These are phyloP conservation scores for Starmerella tilneyi DNA, from an alignment of 805 yeast genomes.

Conservation along the genomic window DNA sequence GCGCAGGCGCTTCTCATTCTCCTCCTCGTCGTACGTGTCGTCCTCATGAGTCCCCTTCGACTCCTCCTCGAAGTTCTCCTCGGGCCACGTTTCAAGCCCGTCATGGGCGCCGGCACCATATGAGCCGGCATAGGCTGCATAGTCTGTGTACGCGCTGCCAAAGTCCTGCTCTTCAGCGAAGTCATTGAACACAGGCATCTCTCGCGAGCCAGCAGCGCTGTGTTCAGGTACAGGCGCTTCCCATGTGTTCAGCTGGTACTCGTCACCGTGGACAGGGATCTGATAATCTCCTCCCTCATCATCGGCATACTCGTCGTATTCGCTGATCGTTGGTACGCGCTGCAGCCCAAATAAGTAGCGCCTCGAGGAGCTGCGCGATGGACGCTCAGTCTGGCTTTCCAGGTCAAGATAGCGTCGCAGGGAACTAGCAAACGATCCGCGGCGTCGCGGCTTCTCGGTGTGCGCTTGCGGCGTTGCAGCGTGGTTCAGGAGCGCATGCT, in stretches of 20 bases:
- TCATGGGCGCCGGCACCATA: neutral
- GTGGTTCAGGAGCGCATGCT: constrained; percentile 2
- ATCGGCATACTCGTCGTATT: constrained; percentile 21
- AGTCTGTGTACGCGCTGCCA: constrained; percentile 12
- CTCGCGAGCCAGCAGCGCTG: neutral
- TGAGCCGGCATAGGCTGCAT: neutral
- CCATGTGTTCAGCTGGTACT: constrained; percentile 32
- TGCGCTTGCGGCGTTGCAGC: no score
- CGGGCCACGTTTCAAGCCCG: constrained; percentile 8
- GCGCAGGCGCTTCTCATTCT: constrained; percentile 11
- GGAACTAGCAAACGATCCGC: constrained; percentile 14
- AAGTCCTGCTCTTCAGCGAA: constrained; percentile 18
- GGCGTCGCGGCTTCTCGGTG: no score
- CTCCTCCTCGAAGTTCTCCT: constrained; percentile 6
- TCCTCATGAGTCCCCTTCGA: constrained; percentile 6
- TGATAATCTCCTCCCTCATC: constrained; percentile 27
- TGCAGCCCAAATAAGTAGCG: constrained; percentile 16
- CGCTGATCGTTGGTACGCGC: constrained; percentile 12
- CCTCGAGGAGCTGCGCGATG: constrained; percentile 10
- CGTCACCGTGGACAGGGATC: constrained; percentile 33
- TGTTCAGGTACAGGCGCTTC: neutral
- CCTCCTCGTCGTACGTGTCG: constrained; percentile 17
- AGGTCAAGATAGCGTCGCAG: constrained; percentile 14
- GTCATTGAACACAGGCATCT: constrained; percentile 17
- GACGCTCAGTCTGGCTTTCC: constrained; percentile 10